These are phyloP conservation scores for Colletotrichum chrysophilum DNA, from an alignment of 2,329 filamentous ascomycete species.

Conservation along the genomic window DNA sequence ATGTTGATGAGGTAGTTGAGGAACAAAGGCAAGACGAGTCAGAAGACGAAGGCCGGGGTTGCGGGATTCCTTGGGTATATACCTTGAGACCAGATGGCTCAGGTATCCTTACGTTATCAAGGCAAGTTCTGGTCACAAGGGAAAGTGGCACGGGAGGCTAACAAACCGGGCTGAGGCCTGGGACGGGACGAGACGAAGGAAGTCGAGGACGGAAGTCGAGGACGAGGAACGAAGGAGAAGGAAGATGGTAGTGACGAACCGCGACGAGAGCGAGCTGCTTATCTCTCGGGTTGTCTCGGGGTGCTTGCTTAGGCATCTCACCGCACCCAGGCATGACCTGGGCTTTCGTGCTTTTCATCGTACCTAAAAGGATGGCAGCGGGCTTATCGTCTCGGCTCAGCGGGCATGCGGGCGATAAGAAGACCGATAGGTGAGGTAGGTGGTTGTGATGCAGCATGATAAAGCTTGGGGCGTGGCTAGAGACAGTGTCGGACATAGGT, in stretches of 20 bases:
- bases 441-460: background rate
- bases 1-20: background rate
- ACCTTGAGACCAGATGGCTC: background rate
- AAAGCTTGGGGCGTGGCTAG: constrained; percentile 18
- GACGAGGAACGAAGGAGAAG: background rate
- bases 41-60: background rate
- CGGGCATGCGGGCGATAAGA: background rate
- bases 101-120: background rate
- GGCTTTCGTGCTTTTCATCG: background rate
- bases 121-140: background rate
- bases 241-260: background rate
- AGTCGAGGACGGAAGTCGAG: background rate
- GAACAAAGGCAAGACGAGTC: background rate
- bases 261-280: background rate
- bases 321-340: background rate
- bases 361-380: background rate
- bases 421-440: background rate
- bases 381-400: background rate
- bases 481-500: background rate
- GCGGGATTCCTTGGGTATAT: background rate
- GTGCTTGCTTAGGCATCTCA: background rate
- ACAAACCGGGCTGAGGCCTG: background rate
- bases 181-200: background rate
- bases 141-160: background rate
- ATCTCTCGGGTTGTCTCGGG: background rate